phyloP scores from a whole-genome alignment of 768 basidiomycete genomes.

The Tephrocybe sp. region DNA sequence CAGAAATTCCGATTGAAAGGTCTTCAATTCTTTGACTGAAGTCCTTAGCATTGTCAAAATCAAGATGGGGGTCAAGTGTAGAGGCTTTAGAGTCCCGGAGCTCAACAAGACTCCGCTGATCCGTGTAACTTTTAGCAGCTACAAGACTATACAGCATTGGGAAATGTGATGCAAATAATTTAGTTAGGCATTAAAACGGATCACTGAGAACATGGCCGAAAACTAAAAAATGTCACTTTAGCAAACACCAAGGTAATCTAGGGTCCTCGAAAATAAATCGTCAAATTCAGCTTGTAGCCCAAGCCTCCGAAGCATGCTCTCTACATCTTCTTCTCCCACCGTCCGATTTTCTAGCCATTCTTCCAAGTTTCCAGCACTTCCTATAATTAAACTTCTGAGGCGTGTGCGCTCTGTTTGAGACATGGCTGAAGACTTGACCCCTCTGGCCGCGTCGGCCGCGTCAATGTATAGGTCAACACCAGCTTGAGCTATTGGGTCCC shows the following conservation, averaged over 20 bases:
- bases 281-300: constrained; percentile 64
- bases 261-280: constrained; percentile 57
- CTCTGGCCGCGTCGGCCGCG: constrained; percentile 27
- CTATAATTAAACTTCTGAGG: constrained; percentile 62
- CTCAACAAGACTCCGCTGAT: too few species aligned
- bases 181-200: too few species aligned
- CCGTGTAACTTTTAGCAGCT: too few species aligned
- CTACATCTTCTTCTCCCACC: constrained; percentile 30
- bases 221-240: constrained; percentile 16
- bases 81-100: too few species aligned
- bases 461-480: constrained; percentile 36
- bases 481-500: constrained; percentile 51
- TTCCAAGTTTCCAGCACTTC: constrained; percentile 58
- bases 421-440: constrained; percentile 42
- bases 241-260: constrained; percentile 57
- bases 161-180: background rate
- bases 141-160: too few species aligned
- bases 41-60: too few species aligned
- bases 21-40: too few species aligned
- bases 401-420: constrained; percentile 73
- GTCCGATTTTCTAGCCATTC: constrained; percentile 54
- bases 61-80: too few species aligned
- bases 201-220: background rate
- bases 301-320: constrained; percentile 40
- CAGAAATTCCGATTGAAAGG: too few species aligned